Evolutionary conservation across 2,329 filamentous ascomycete genomes (phyloP).

Genomic region (Penicillium psychrosexuale): DNA sequence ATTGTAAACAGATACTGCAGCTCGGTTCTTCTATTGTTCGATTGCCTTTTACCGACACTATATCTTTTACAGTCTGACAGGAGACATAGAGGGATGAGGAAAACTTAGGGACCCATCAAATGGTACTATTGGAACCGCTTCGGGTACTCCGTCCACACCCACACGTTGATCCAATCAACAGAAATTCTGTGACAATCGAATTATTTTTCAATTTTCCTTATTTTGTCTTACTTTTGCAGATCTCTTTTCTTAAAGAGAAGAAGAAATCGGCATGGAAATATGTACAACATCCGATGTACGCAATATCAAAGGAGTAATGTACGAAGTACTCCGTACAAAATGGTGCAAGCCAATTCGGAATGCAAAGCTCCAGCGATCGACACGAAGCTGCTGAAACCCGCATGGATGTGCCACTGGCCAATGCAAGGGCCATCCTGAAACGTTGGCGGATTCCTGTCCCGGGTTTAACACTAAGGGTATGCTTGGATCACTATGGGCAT

Average conservation of each 20-base stretch:
- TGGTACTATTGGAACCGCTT: constrained; percentile 15
- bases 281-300: not conserved
- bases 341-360: constrained; percentile 13
- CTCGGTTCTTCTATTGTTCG: not conserved
- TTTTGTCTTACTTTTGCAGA: not conserved
- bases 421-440: constrained; percentile 23
- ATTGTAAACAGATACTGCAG: not conserved
- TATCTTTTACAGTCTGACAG: not conserved
- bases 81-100: not conserved
- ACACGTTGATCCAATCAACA: constrained; percentile 9
- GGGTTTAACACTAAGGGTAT: not conserved
- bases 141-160: not conserved
- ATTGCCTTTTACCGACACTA: not conserved
- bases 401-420: constrained; percentile 4
- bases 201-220: not conserved
- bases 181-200: constrained; percentile 10
- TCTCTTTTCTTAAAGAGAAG: not conserved
- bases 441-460: constrained; percentile 18
- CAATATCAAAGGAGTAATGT: not conserved
- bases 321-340: not conserved
- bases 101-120: not conserved
- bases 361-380: constrained; percentile 20
- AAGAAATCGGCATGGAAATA: not conserved
- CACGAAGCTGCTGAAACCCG: constrained; percentile 17
- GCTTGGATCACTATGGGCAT: not conserved